phyloP scores from a whole-genome alignment of 2,329 filamentous ascomycete genomes.

The Didymella segeticola region DNA sequence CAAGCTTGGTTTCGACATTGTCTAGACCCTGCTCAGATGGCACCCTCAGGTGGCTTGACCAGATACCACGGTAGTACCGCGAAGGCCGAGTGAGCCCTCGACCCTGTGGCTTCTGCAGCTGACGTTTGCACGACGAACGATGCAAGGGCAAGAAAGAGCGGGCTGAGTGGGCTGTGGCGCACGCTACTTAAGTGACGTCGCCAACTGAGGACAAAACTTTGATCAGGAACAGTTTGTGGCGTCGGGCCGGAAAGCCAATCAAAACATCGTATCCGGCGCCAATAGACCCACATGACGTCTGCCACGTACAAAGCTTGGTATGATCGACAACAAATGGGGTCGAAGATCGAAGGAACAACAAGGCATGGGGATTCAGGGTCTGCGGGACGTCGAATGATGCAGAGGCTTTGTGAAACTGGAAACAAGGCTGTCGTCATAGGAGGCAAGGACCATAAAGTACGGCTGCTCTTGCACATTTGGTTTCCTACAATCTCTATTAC shows the following conservation, averaged over 20 bases:
- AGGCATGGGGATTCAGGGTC: slow-evolving; percentile 10
- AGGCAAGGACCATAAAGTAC: slow-evolving; percentile 7
- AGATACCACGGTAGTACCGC: no score
- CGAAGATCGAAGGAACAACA: slow-evolving; percentile 13
- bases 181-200: slow-evolving; percentile 17
- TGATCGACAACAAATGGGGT: slow-evolving; percentile 12
- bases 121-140: slow-evolving; percentile 9
- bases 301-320: slow-evolving; percentile 12
- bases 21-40: slow-evolving; percentile 1
- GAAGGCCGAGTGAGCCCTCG: background rate
- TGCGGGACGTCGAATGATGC: slow-evolving; percentile 12
- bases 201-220: background rate
- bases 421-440: slow-evolving; percentile 20
- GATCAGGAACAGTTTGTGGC: slow-evolving; percentile 8
- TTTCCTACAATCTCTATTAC: background rate
- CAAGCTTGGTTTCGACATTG: background rate
- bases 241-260: slow-evolving; percentile 8
- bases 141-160: slow-evolving; percentile 7
- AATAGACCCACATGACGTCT: slow-evolving; percentile 10
- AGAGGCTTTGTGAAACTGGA: slow-evolving; percentile 13
- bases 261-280: background rate
- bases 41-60: background rate
- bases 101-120: slow-evolving; percentile 15
- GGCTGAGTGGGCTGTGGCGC: slow-evolving; percentile 4
- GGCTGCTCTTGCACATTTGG: slow-evolving; percentile 4